Conservation (phyloP, 805 yeast species). For the Priceomyces castillae region DNA sequence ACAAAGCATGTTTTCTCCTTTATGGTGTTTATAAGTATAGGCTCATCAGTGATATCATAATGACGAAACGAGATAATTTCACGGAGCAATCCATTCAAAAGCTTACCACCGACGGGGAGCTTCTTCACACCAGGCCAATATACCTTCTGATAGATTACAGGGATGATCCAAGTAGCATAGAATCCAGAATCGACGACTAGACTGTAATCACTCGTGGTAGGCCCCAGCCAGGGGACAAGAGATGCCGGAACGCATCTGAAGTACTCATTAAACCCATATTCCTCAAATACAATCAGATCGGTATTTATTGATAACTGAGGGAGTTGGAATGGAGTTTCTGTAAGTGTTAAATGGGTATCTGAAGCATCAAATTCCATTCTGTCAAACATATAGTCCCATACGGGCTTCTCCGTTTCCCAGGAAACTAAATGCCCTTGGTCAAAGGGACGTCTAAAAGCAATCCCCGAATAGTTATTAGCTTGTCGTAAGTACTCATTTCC, state of each 20-base stretch:
- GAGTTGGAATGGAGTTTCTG: conserved; percentile 79
- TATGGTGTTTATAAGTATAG: conserved; percentile 76
- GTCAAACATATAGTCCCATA: conserved; percentile 82
- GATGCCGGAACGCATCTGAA: conserved; percentile 64
- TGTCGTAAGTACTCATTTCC: conserved; percentile 63
- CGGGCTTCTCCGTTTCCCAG: conserved; percentile 85
- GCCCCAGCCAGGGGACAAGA: conserved; percentile 30
- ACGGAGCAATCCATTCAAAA: conserved; percentile 75
- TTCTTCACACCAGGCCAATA: conserved; percentile 75
- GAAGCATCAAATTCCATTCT: conserved; percentile 17
- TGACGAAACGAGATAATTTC: conserved; percentile 88
- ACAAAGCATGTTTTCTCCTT: conserved; percentile 77
- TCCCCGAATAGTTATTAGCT: conserved; percentile 71
- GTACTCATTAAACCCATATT: conserved; percentile 73
- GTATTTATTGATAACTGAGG: conserved; percentile 80
- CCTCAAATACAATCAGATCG: conserved; percentile 93
- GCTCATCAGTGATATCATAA: conserved; percentile 91
- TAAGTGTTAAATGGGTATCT: conserved; percentile 56
- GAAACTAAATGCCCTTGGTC: conserved; percentile 86
- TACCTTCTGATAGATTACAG: conserved; percentile 75
- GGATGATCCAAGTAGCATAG: conserved; percentile 82
- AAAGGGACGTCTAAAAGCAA: conserved; percentile 74
- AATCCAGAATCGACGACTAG: conserved; percentile 87
- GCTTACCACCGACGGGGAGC: conserved; percentile 83
- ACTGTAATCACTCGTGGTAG: conserved; percentile 52